These are phyloP conservation scores for Cupressus sempervirens DNA, from an alignment of 75 land plant species.

Conservation along the genomic window DNA sequence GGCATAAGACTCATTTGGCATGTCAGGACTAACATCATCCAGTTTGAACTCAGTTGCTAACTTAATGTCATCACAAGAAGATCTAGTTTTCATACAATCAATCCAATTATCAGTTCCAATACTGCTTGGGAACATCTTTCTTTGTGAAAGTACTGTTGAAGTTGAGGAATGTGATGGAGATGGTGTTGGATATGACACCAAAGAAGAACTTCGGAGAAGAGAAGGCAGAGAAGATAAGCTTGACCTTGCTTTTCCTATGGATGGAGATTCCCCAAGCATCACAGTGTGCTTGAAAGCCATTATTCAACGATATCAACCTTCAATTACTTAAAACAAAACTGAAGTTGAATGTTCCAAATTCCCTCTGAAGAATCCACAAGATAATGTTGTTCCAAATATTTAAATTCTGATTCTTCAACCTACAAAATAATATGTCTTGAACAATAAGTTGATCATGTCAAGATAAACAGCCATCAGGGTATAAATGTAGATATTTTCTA, in stretches of 20 bases:
- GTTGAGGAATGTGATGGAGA: constrained; percentile 5
- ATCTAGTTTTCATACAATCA: constrained; percentile 40
- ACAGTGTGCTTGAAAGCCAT: neutral
- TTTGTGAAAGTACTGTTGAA: neutral
- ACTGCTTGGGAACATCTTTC: constrained; percentile 2
- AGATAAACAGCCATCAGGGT: neutral
- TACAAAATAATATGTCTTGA: neutral
- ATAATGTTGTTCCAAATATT: no score
- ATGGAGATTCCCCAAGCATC: neutral
- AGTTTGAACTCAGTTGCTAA: neutral
- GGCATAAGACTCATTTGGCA: constrained; percentile 3
- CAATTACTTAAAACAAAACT: neutral
- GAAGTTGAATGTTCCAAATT: neutral
- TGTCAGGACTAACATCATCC: neutral
- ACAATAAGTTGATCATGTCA: no score
- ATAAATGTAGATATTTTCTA: no score
- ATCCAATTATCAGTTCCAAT: constrained; percentile 18
- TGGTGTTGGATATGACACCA: neutral
- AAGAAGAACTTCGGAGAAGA: constrained; percentile 1
- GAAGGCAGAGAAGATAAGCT: neutral
- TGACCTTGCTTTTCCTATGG: neutral
- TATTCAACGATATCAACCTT: neutral
- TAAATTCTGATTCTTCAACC: neutral
- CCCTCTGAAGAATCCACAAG: neutral
- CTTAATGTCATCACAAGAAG: constrained; percentile 17